A percentile compares a stretch with the other conserved stretches of the same genome.
Conservation (phyloP, 2,329 filamentous ascomycete species). For the Neofusicoccum cordaticola region DNA sequence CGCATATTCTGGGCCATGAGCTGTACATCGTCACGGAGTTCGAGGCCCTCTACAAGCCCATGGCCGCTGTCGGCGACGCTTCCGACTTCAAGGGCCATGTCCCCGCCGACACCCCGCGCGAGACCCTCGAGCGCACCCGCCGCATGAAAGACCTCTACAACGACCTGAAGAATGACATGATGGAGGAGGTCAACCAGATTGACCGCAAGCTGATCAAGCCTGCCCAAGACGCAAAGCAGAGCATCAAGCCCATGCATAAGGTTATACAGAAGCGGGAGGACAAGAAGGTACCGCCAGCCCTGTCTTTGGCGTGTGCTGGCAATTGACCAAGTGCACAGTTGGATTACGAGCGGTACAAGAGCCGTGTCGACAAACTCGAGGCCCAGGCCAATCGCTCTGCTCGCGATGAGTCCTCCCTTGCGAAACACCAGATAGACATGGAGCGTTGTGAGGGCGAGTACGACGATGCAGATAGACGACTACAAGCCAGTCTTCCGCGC, state of each 20-base stretch:
- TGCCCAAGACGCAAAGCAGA: constrained; percentile 66
- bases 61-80: constrained; percentile 61
- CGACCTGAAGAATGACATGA: constrained; percentile 68
- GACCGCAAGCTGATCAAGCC: constrained; percentile 68
- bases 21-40: constrained; percentile 65
- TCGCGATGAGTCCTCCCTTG: constrained; percentile 69
- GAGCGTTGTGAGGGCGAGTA: constrained; percentile 68
- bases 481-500: constrained; percentile 68
- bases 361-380: constrained; percentile 65
- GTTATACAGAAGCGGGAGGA: constrained; percentile 83
- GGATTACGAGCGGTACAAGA: constrained; percentile 76
- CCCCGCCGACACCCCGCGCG: constrained; percentile 59
- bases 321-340: constrained; percentile 43
- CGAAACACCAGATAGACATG: constrained; percentile 70
- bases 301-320: constrained; percentile 19
- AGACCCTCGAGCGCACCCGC: constrained; percentile 62
- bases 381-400: constrained; percentile 69
- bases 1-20: constrained; percentile 67
- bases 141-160: constrained; percentile 64
- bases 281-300: constrained; percentile 54
- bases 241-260: constrained; percentile 71
- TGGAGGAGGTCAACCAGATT: constrained; percentile 68
- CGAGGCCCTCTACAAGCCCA: constrained; percentile 72
- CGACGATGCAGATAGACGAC: constrained; percentile 68
- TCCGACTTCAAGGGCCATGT: constrained; percentile 45